These are phyloP conservation scores for Zymoseptoria brevis DNA, from an alignment of 2,329 filamentous ascomycete genomes.

Conservation along the genomic window DNA sequence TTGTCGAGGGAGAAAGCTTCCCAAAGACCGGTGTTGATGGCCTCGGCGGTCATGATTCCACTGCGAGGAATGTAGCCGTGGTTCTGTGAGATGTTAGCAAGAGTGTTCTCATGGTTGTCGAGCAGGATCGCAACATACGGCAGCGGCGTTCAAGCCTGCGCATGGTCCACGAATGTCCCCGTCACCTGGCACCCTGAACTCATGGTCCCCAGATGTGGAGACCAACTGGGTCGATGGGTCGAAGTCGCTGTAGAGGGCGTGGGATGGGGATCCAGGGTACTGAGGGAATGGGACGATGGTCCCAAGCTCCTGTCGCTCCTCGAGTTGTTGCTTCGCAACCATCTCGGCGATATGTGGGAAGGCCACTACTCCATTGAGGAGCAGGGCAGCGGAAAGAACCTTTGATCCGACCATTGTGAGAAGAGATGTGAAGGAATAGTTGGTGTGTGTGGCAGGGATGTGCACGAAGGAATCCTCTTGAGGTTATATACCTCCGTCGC, in stretches of 20 bases:
- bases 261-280: constrained; percentile 15
- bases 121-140: constrained; percentile 3
- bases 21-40: constrained; percentile 20
- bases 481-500: background rate
- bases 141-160: constrained; percentile 18
- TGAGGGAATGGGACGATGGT: constrained; percentile 18
- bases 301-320: constrained; percentile 7
- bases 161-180: constrained; percentile 24
- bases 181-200: constrained; percentile 13
- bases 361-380: constrained; percentile 13
- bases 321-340: constrained; percentile 11
- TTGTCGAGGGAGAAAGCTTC: constrained; percentile 17
- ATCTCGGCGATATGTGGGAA: constrained; percentile 20
- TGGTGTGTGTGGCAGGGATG: background rate
- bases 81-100: constrained; percentile 16
- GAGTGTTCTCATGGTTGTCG: background rate
- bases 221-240: constrained; percentile 23
- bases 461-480: background rate
- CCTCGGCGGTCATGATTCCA: constrained; percentile 12
- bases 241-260: constrained; percentile 20
- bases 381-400: constrained; percentile 7
- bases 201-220: constrained; percentile 21
- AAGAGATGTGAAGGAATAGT: background rate
- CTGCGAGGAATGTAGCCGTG: constrained; percentile 21
- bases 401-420: background rate